A percentile compares a stretch with the other conserved stretches of the same genome.
Conservation (phyloP, 257 asterid genomes). For the Ocimum tenuiflorum region DNA sequence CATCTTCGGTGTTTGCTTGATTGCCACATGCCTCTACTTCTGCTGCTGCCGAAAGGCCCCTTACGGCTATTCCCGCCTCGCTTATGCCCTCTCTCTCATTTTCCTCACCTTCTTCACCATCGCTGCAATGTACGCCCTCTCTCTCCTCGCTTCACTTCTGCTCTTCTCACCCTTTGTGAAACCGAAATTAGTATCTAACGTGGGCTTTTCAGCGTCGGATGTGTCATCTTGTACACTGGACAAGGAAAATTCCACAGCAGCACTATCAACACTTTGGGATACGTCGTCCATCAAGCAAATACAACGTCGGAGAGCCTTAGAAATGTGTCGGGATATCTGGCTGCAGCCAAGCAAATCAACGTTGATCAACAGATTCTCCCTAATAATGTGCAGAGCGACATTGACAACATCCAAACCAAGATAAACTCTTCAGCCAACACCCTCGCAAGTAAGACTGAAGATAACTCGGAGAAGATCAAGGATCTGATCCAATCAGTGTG, state of each 20-base stretch:
- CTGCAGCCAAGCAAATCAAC: constrained; percentile 69
- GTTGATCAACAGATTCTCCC: constrained; percentile 64
- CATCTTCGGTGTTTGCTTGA: constrained; percentile 47
- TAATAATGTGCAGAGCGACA: constrained; percentile 58
- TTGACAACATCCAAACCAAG: constrained; percentile 58
- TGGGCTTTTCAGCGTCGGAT: constrained; percentile 41
- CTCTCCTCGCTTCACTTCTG: too few relatives aligned
- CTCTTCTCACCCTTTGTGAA: not conserved
- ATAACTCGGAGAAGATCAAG: constrained; percentile 54
- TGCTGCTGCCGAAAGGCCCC: constrained; percentile 60
- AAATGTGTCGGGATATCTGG: constrained; percentile 67
- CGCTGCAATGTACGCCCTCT: constrained; percentile 37
- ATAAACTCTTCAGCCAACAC: constrained; percentile 66
- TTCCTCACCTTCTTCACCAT: constrained; percentile 58
- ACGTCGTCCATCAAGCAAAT: constrained; percentile 61
- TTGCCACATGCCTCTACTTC: constrained; percentile 44
- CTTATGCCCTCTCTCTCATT: constrained; percentile 78
- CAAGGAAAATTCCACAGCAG: constrained; percentile 70
- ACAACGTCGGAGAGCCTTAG: constrained; percentile 52
- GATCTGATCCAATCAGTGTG: constrained; percentile 54
- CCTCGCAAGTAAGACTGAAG: constrained; percentile 51
- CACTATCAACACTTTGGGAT: constrained; percentile 49
- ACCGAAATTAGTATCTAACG: constrained; percentile 9
- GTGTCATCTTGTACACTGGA: constrained; percentile 63
- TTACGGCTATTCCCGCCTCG: constrained; percentile 64